A percentile compares a stretch with the other conserved stretches of the same genome.
Conservation (phyloP, 1,139 yeast genomes). For the Lodderomyces orthopsilosis region DNA sequence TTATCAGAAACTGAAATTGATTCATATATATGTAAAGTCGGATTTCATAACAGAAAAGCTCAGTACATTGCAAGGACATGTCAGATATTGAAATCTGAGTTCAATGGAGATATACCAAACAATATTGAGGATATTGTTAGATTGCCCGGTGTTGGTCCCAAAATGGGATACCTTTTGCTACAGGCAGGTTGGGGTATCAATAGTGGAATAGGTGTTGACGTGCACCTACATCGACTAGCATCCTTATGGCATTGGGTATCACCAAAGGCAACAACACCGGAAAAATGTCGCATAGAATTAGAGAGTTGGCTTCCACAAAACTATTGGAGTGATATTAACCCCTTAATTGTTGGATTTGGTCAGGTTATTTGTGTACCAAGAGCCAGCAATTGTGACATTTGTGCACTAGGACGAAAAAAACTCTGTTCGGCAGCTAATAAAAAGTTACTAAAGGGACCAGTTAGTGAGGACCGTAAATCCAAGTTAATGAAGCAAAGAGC, state of each 20-base stretch:
- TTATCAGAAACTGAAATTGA: constrained; percentile 62
- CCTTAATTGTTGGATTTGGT: constrained; percentile 88
- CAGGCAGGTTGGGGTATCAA: constrained; percentile 80
- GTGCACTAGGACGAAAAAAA: constrained; percentile 51
- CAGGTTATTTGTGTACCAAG: constrained; percentile 82
- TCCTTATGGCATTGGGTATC: constrained; percentile 81
- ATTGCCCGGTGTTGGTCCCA: constrained; percentile 94
- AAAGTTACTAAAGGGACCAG: constrained; percentile 34
- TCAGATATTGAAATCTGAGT: constrained; percentile 46
- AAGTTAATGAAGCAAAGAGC: constrained; percentile 39
- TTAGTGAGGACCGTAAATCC: constrained; percentile 27
- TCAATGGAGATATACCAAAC: constrained; percentile 66
- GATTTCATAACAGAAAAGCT: constrained; percentile 83
- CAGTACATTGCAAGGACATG: constrained; percentile 64
- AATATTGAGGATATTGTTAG: constrained; percentile 62
- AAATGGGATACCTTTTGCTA: constrained; percentile 82
- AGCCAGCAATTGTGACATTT: constrained; percentile 70
- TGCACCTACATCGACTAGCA: constrained; percentile 81
- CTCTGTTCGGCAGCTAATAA: constrained; percentile 55
- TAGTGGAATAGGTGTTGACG: constrained; percentile 90
- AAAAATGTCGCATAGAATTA: constrained; percentile 63
- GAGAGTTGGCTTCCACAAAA: constrained; percentile 73
- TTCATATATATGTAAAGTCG: constrained; percentile 69
- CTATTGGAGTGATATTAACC: constrained; percentile 83
- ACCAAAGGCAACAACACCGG: constrained; percentile 59